Evolutionary conservation across 2,329 filamentous ascomycete species (phyloP).

Genomic region (Sarocladium oryzae): DNA sequence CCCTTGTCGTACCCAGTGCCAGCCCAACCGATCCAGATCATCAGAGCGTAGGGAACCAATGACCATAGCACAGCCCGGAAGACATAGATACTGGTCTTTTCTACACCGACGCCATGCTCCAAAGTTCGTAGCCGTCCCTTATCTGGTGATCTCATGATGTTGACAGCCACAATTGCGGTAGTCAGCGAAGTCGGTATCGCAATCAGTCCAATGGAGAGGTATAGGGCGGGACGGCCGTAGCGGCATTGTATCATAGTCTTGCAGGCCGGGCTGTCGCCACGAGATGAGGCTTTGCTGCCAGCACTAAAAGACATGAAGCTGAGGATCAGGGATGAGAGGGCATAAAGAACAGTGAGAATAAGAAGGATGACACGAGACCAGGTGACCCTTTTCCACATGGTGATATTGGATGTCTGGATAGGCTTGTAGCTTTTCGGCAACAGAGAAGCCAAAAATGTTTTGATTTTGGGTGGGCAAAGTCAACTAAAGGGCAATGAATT

Average conservation of each 20-base stretch:
- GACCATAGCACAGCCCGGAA: background rate
- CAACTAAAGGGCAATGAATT: too few species aligned
- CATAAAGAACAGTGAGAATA: background rate
- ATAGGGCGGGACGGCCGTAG: background rate
- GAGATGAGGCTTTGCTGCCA: background rate
- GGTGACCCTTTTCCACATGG: background rate
- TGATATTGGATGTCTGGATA: background rate
- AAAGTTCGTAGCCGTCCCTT: background rate
- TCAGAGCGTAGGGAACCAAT: background rate
- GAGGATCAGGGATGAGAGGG: background rate
- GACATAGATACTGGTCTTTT: background rate
- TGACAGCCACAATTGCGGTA: background rate
- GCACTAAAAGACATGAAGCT: background rate
- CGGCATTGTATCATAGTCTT: background rate
- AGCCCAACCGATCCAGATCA: background rate
- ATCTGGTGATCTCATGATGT: background rate
- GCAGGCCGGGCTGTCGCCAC: background rate
- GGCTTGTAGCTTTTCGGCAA: too few species aligned
- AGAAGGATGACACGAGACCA: background rate
- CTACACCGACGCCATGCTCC: background rate
- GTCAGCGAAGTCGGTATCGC: background rate
- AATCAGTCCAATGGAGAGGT: background rate
- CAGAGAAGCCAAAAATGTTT: too few species aligned
- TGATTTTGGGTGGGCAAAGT: too few species aligned
- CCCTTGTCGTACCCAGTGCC: background rate